phyloP scores from a whole-genome alignment of 805 yeast species.

The Myxozyma geophila region DNA sequence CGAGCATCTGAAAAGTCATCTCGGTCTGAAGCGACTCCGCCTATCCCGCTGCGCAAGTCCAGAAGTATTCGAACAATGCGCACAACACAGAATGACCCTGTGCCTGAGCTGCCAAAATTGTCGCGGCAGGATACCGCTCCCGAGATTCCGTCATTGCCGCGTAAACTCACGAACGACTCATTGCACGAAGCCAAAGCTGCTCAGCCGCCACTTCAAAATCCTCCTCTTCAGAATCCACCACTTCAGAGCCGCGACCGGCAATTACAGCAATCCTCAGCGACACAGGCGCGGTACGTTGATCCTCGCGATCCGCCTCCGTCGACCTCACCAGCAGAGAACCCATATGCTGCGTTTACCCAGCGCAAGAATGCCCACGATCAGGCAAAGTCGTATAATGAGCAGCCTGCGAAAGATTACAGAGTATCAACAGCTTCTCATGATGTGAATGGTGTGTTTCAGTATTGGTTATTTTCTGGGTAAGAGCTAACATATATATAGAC shows the following conservation, averaged over 20 bases:
- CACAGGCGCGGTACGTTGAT: not conserved
- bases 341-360: not conserved
- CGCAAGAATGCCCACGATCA: not conserved
- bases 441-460: not conserved
- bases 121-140: too few relatives aligned
- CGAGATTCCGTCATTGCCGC: not conserved
- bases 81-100: not conserved
- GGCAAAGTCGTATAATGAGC: too few relatives aligned
- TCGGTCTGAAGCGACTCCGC: conserved; percentile 8
- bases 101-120: not conserved
- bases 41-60: conserved; percentile 26
- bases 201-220: not conserved
- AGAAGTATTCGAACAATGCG: conserved; percentile 14
- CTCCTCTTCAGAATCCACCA: not conserved
- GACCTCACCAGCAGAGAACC: not conserved
- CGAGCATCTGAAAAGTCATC: not conserved
- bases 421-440: too few relatives aligned
- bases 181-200: not conserved
- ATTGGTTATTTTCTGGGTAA: too few relatives aligned
- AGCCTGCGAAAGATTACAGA: too few relatives aligned
- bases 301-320: not conserved
- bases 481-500: conserved; percentile 6
- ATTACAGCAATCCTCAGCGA: not conserved
- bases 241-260: not conserved
- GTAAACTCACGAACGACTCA: not conserved